These are phyloP conservation scores for Viola odorata DNA, from an alignment of 345 rosid species.

Conservation along the genomic window DNA sequence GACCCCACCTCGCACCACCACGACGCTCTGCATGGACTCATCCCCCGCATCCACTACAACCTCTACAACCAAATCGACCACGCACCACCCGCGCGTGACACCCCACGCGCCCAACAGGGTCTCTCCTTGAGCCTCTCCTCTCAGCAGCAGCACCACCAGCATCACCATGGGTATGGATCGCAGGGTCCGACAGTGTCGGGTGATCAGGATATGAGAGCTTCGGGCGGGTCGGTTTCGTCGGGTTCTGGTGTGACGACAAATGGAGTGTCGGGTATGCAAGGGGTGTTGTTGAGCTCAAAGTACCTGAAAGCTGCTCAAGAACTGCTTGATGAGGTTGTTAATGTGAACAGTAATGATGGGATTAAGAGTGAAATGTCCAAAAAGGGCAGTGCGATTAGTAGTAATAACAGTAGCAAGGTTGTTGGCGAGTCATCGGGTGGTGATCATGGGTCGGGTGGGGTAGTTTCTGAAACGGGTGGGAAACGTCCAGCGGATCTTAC, in stretches of 20 bases:
- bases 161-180: slow-evolving; percentile 39
- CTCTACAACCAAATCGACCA: slow-evolving; percentile 58
- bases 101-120: slow-evolving; percentile 70
- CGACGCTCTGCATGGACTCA: slow-evolving; percentile 68
- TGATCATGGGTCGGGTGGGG: slow-evolving; percentile 44
- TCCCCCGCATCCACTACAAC: slow-evolving; percentile 76
- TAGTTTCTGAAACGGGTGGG: slow-evolving; percentile 28
- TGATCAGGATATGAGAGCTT: slow-evolving; percentile 48
- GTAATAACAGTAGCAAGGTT: slow-evolving; percentile 24
- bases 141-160: slow-evolving; percentile 34
- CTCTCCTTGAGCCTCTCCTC: slow-evolving; percentile 85
- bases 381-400: slow-evolving; percentile 35
- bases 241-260: slow-evolving; percentile 66
- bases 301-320: slow-evolving; percentile 93
- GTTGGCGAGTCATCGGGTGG: slow-evolving; percentile 53
- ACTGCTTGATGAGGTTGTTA: slow-evolving; percentile 88
- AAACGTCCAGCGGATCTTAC: slow-evolving; percentile 54
- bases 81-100: slow-evolving; percentile 47
- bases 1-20: slow-evolving; percentile 43
- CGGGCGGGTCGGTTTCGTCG: slow-evolving; percentile 55
- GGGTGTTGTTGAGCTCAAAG: slow-evolving; percentile 73
- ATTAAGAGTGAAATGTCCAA: slow-evolving; percentile 34
- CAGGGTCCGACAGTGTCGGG: slow-evolving; percentile 33
- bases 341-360: slow-evolving; percentile 40
- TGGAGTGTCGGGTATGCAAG: slow-evolving; percentile 56